These are phyloP conservation scores for Dujonia santamariae DNA, from an alignment of 1,139 yeast genomes.

Conservation along the genomic window DNA sequence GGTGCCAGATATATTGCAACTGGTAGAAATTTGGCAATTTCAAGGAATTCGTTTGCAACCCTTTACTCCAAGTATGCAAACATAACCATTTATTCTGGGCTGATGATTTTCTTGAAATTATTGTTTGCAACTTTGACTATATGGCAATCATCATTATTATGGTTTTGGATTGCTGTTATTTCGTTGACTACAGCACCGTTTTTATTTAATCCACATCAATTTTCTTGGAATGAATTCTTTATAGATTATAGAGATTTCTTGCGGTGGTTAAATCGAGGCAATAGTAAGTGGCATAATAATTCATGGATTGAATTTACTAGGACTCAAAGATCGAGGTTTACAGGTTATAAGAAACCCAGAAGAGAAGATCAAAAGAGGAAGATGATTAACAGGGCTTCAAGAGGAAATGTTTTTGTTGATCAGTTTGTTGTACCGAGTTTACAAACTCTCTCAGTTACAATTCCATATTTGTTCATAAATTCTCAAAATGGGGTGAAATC, in stretches of 20 bases:
- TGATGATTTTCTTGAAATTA: conserved; percentile 52
- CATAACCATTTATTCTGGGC: conserved; percentile 65
- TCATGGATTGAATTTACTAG: conserved; percentile 67
- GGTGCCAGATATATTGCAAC: conserved; percentile 84
- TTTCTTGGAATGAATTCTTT: conserved; percentile 64
- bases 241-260: conserved; percentile 66
- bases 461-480: conserved; percentile 68
- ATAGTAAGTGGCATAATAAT: conserved; percentile 40
- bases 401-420: conserved; percentile 48
- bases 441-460: conserved; percentile 37
- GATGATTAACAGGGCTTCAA: conserved; percentile 34
- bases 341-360: conserved; percentile 55
- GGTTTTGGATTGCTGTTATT: conserved; percentile 80
- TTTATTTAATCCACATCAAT: conserved; percentile 85
- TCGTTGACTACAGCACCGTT: conserved; percentile 78
- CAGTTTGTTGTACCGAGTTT: conserved; percentile 52
- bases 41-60: conserved; percentile 55
- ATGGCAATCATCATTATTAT: conserved; percentile 74
- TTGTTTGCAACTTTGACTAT: conserved; percentile 63
- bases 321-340: conserved; percentile 51
- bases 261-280: conserved; percentile 70
- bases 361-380: not conserved
- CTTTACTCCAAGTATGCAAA: conserved; percentile 65
- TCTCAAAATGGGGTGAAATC: conserved; percentile 61
- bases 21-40: conserved; percentile 82